Evolutionary conservation across 2,329 filamentous ascomycete species (phyloP).

Genomic region (Neonectria punicea): DNA sequence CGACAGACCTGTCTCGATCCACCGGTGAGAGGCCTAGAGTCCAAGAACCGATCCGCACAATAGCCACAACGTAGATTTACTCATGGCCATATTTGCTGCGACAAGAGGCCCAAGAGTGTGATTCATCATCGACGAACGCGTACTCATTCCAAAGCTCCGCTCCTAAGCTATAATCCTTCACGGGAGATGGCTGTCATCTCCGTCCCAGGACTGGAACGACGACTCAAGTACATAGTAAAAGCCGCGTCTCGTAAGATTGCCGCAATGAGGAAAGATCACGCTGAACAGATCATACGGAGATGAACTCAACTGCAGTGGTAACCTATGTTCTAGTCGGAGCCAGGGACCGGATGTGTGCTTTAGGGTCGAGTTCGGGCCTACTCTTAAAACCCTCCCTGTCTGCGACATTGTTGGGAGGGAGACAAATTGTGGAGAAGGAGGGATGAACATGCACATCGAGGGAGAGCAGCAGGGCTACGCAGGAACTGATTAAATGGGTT

Average conservation of each 20-base stretch:
- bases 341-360: neutral
- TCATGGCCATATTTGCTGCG: neutral
- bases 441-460: neutral
- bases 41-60: neutral
- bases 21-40: neutral
- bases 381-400: neutral
- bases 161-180: neutral
- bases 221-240: neutral
- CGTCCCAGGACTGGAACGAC: neutral
- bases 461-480: neutral
- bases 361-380: slow-evolving; percentile 3
- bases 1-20: neutral
- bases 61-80: neutral
- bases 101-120: neutral
- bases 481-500: neutral
- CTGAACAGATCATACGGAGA: neutral
- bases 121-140: slow-evolving; percentile 20
- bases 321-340: neutral
- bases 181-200: neutral
- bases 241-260: slow-evolving; percentile 9
- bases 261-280: slow-evolving; percentile 1
- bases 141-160: slow-evolving; percentile 25
- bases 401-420: neutral
- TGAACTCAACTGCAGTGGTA: neutral
- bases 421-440: neutral